Conservation (phyloP, 805 yeast genomes). For the Candida nonsorbophila region DNA sequence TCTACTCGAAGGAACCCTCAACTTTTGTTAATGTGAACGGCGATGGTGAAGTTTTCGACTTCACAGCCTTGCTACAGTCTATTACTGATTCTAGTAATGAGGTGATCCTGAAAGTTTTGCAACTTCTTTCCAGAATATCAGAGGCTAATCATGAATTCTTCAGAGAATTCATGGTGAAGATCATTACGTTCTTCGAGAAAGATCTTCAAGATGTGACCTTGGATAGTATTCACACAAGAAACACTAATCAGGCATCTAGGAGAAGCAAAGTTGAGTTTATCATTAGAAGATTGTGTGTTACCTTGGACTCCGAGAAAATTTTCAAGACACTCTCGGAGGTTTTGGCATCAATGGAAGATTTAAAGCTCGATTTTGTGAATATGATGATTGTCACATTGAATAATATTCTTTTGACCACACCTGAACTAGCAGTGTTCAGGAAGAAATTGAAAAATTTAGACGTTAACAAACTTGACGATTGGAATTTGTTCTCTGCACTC, state of each 20-base stretch:
- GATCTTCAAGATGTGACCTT: conserved; percentile 32
- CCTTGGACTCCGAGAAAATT: conserved; percentile 76
- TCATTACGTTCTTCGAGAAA: conserved; percentile 62
- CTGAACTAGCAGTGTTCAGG: conserved; percentile 69
- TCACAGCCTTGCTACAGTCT: conserved; percentile 73
- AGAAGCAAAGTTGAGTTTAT: conserved; percentile 64
- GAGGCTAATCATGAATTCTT: conserved; percentile 74
- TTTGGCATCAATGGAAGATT: conserved; percentile 45
- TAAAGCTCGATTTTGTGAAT: conserved; percentile 65
- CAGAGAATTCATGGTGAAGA: conserved; percentile 65
- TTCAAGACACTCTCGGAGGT: conserved; percentile 77
- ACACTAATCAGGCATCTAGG: conserved; percentile 29
- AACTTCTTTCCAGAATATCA: conserved; percentile 68
- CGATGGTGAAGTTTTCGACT: conserved; percentile 37
- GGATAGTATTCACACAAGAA: conserved; percentile 3
- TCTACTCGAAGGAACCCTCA: conserved; percentile 31
- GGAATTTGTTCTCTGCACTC: conserved; percentile 64
- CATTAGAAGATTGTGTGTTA: conserved; percentile 74
- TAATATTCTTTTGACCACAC: conserved; percentile 80
- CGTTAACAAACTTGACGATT: conserved; percentile 48
- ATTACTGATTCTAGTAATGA: conserved; percentile 64
- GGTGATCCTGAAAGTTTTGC: conserved; percentile 69
- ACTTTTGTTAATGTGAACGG: conserved; percentile 11
- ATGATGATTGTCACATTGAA: conserved; percentile 83
- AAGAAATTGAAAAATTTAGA: conserved; percentile 58